These are phyloP conservation scores for Penicillium canescens DNA, from an alignment of 495 filamentous ascomycete species.

Conservation along the genomic window DNA sequence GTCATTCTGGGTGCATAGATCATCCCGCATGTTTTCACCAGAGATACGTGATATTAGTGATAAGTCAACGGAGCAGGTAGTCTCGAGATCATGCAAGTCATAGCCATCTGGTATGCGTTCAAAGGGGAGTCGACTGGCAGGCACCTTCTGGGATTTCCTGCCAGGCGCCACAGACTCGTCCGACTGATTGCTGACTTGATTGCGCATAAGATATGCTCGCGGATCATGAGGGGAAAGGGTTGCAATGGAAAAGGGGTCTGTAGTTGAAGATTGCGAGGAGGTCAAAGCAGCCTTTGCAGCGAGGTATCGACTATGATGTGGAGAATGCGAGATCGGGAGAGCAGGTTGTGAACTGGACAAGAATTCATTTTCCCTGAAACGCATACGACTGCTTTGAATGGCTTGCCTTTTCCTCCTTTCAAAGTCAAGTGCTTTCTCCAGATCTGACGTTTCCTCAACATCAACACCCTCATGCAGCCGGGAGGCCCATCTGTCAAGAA, in stretches of 20 bases:
- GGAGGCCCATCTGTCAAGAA: slow-evolving; percentile 44
- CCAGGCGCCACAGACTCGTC: slow-evolving; percentile 8
- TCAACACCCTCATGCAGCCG: slow-evolving; percentile 29
- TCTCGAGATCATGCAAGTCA: slow-evolving; percentile 26
- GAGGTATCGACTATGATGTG: slow-evolving; percentile 39
- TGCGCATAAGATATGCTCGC: slow-evolving; percentile 38
- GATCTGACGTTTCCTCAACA: slow-evolving; percentile 13
- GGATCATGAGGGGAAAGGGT: slow-evolving; percentile 31
- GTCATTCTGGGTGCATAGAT: slow-evolving; percentile 21
- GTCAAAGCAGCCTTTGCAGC: slow-evolving; percentile 38
- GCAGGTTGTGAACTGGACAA: slow-evolving; percentile 6
- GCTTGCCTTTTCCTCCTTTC: slow-evolving; percentile 43
- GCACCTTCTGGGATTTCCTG: slow-evolving; percentile 23
- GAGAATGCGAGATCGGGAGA: slow-evolving; percentile 17
- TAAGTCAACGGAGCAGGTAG: slow-evolving; percentile 13
- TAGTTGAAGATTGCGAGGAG: slow-evolving; percentile 7
- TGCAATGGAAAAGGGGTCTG: neutral
- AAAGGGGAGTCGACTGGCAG: slow-evolving; percentile 31
- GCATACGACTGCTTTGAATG: slow-evolving; percentile 27
- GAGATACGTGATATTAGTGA: slow-evolving; percentile 3
- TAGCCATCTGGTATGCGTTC: slow-evolving; percentile 36
- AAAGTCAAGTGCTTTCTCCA: slow-evolving; percentile 43
- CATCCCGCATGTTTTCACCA: slow-evolving; percentile 1
- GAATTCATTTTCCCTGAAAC: slow-evolving; percentile 3
- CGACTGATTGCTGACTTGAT: slow-evolving; percentile 1